Conservation (phyloP, 306 rosid genomes). For the Quillaja saponaria region DNA sequence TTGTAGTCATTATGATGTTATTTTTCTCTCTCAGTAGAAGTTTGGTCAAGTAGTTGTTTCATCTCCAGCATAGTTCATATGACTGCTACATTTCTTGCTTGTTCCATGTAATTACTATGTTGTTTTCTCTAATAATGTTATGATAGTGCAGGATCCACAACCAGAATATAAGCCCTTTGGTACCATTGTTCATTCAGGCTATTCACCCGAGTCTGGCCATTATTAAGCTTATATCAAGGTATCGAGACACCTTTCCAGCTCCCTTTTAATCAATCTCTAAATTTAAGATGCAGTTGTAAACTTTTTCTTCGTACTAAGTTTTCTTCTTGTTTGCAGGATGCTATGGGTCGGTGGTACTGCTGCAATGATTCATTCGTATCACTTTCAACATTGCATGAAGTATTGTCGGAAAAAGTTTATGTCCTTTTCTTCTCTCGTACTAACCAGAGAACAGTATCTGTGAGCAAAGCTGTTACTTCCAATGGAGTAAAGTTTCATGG, state of each 20-base stretch:
- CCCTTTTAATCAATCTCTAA: background rate
- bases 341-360: slow-evolving; percentile 87
- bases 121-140: slow-evolving; percentile 19
- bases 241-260: background rate
- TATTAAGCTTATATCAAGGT: slow-evolving; percentile 97
- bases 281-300: background rate
- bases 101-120: too few relatives aligned
- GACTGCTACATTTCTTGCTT: too few relatives aligned
- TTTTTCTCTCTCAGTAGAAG: too few relatives aligned
- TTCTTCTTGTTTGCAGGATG: slow-evolving; percentile 63
- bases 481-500: slow-evolving; percentile 64
- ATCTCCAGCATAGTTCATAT: too few relatives aligned
- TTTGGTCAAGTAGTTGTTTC: too few relatives aligned
- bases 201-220: slow-evolving; percentile 95
- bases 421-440: slow-evolving; percentile 91
- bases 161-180: slow-evolving; percentile 98
- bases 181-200: slow-evolving; percentile 95
- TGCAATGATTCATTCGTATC: slow-evolving; percentile 87
- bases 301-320: slow-evolving; percentile 16
- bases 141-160: slow-evolving; percentile 70
- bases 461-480: slow-evolving; percentile 43
- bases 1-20: too few relatives aligned
- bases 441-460: slow-evolving; percentile 63
- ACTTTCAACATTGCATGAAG: slow-evolving; percentile 75
- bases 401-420: slow-evolving; percentile 92